Evolutionary conservation across 2,329 filamentous ascomycete genomes (phyloP).

Genomic region (Paraphoma sp.): DNA sequence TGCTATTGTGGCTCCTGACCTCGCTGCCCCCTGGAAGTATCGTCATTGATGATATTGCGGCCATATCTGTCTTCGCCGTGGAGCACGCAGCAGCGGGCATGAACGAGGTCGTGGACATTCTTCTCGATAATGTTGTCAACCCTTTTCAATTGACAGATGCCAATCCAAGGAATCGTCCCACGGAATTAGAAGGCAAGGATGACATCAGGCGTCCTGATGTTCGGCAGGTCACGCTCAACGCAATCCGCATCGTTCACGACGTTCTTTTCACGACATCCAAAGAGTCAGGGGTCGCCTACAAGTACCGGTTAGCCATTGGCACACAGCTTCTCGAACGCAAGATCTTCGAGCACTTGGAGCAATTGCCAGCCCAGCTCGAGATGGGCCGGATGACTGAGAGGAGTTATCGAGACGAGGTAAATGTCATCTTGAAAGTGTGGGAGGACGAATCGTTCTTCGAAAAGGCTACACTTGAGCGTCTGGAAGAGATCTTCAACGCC

Average conservation of each 20-base stretch:
- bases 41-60: slow-evolving; percentile 82
- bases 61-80: slow-evolving; percentile 87
- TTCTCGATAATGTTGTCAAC: slow-evolving; percentile 79
- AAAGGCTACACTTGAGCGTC: slow-evolving; percentile 24
- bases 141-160: slow-evolving; percentile 77
- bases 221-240: slow-evolving; percentile 53
- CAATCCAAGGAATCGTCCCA: slow-evolving; percentile 60
- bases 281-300: slow-evolving; percentile 62
- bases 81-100: slow-evolving; percentile 83
- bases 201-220: slow-evolving; percentile 27
- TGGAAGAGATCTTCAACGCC: slow-evolving; percentile 39
- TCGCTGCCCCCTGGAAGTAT: slow-evolving; percentile 78
- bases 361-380: slow-evolving; percentile 71
- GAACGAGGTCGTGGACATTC: slow-evolving; percentile 89
- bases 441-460: slow-evolving; percentile 43
- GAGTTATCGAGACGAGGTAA: slow-evolving; percentile 41
- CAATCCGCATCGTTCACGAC: slow-evolving; percentile 80
- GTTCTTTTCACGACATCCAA: slow-evolving; percentile 70
- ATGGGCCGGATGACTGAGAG: slow-evolving; percentile 86
- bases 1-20: slow-evolving; percentile 82
- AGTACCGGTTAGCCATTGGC: slow-evolving; percentile 83
- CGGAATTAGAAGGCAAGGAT: slow-evolving; percentile 26
- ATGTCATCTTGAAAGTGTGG: slow-evolving; percentile 44
- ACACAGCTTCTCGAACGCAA: slow-evolving; percentile 69
- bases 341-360: slow-evolving; percentile 77